Base-by-base conservation (phyloP, 1,284 basidiomycete genomes). In the Ceratobasidium sp. region DNA sequence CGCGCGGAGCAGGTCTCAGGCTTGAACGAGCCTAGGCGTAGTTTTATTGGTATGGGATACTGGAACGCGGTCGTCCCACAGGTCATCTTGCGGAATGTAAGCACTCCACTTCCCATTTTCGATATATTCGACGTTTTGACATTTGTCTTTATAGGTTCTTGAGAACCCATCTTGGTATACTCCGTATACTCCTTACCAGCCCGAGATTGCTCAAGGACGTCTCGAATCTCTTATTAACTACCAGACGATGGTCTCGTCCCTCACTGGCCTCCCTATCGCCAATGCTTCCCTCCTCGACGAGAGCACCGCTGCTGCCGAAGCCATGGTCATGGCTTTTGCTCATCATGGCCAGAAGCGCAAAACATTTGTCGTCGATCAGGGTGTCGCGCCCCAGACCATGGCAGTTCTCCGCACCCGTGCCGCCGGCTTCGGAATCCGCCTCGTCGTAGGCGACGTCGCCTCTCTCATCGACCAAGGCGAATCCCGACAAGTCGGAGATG, bases 161-260 rank as follows among this genome's bases (percentile, higher is more conserved):
- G 96, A 99, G 82, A 98, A 98, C 81, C 97, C 96, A 28, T 94
- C 92, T 11, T 99, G 97, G 97, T 98, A 98, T 83, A 98, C 96
- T 2, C 95, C 94, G 62, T 98, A 98, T 82, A 98, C 96, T 1
- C 96, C 97, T 0, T 93, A 92, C 80, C 94, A 97, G 80, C 93
- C 95, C 7, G 95, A 98, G 84, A 92, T 97, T 79, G 89, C 95
- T 21, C 94, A 97, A 87, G 95, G 93, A 67, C 95, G 97, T 74
- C 87, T 99, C 72, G 97, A 99, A 81, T 98, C 96, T 5, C 88
- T 99, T 59, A 89, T 99, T 80, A 99, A 99, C 83, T 99, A 90
- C 81, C 97, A 99, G 84, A 96, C 96, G 1, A 95, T 99, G 91
- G 88, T 97, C 77, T 95, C 91, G 84, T 98, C 96, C 44, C 85